phyloP scores from a whole-genome alignment of 441 rosid genomes.

The Eugenia klotzschiana region DNA sequence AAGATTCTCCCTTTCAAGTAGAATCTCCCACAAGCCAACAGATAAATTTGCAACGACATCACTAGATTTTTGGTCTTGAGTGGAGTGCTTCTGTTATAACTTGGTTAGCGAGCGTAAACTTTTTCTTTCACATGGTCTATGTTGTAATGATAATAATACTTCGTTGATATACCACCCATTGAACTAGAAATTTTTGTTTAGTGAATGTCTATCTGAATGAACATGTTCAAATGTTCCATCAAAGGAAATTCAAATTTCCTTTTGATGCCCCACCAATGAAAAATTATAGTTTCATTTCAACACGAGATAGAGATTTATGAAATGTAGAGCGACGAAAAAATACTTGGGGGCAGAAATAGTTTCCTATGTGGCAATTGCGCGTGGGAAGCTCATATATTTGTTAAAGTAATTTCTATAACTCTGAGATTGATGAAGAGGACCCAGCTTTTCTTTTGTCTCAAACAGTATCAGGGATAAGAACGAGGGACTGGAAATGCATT shows the following conservation, averaged over 20 bases:
- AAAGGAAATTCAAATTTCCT: not conserved
- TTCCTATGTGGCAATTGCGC: not conserved
- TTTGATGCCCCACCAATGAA: not conserved
- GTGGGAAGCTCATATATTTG: not conserved
- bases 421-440: not conserved
- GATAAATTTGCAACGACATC: not conserved
- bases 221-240: not conserved
- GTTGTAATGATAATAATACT: not conserved
- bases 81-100: not conserved
- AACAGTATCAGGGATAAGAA: not conserved
- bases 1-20: not conserved
- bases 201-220: not conserved
- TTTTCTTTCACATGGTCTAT: not conserved
- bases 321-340: not conserved
- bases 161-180: not conserved
- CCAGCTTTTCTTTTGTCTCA: not conserved
- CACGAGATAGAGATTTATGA: not conserved
- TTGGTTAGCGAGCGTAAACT: not conserved
- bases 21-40: not conserved
- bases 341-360: not conserved
- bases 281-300: not conserved
- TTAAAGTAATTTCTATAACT: not conserved
- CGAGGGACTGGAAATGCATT: not conserved
- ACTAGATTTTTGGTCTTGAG: not conserved
- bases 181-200: not conserved